phyloP scores from a whole-genome alignment of 257 asterid species.

The Misopates orontium region DNA sequence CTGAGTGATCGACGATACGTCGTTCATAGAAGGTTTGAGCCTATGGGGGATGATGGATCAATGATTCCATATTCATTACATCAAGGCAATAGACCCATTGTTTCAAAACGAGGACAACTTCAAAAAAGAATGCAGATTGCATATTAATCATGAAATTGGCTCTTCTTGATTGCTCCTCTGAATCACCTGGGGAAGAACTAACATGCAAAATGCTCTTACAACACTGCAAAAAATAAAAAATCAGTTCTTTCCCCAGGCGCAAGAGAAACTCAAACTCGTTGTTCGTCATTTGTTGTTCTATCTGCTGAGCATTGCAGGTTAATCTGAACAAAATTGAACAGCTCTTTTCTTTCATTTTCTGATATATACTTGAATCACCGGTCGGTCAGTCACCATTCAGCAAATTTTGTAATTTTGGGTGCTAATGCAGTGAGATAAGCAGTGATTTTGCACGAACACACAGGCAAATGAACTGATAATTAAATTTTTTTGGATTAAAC shows the following conservation, averaged over 20 bases:
- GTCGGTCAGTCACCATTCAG: no score
- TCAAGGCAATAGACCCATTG: constrained; percentile 31
- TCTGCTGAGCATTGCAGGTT: no score
- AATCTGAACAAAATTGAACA: no score
- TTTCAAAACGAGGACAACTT: constrained; percentile 6
- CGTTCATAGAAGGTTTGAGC: constrained; percentile 31
- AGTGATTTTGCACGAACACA: background rate
- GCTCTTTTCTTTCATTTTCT: no score
- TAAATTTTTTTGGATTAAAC: constrained; percentile 44
- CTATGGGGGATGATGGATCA: constrained; percentile 41
- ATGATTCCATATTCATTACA: background rate
- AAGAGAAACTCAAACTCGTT: no score
- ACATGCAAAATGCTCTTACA: constrained; percentile 30
- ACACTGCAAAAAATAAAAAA: constrained; percentile 29
- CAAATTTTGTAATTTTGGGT: no score
- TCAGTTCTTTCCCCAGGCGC: background rate
- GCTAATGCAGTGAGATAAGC: no score
- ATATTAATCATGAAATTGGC: constrained; percentile 35
- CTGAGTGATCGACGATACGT: constrained; percentile 41
- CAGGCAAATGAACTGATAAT: constrained; percentile 10
- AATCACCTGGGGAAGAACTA: constrained; percentile 37
- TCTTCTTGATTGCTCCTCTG: constrained; percentile 36
- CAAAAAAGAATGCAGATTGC: constrained; percentile 20
- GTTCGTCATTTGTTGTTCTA: no score
- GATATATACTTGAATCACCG: background rate